Evolutionary conservation across 2,329 filamentous ascomycete species (phyloP), one percentile per base, ranked within the genome.

Genomic region (Arachnomyces sp.): DNA sequence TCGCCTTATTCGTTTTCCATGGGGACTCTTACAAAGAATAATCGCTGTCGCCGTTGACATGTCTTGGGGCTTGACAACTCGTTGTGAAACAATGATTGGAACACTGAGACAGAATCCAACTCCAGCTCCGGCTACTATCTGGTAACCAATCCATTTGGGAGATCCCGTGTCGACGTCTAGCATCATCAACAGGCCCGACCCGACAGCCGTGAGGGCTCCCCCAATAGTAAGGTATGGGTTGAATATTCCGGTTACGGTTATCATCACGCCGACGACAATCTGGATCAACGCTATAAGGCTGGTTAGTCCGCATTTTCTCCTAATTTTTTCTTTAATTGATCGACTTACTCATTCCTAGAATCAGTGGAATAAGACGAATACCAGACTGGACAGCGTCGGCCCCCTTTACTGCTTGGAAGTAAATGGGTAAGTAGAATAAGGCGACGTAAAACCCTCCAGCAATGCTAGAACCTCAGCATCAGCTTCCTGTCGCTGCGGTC

Each of bases 341-440:
- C 52, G n/a, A 52, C 2, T 61, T 38, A 14, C 59, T 40, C 42
- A 60, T 56, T 4, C 51, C 53, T 3, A 72, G 40, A 3, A 71
- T 58, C 11, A 69, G 47, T 12, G 67, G 60, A 8, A 72, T 47
- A 37, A 66, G 69, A 28, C 57, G 52, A 9, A 72, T 54, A 4
- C 68, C 68, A 2, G 58, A 63, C 16, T 50, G 38, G 9, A 56
- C 51, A 0, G 68, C 55, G 7, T 47, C 56, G 9, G 55, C 52
- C 34, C 55, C 53, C 14, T 52, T 46, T 7, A 70, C 56, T 1
- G 57, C 54, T 49, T 73, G 69, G 53, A 73, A 73, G 48, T 70
- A 72, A 28, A 73, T 65, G 7, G 68, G 68, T 0, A 71, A 53
- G 46, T 67, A 70, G 51, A 69, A 71, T 7, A 70, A 46, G 2